Percentiles rank a stretch among this genome's conserved stretches.
Conservation (phyloP, 805 yeast genomes). For the Ogataea populi-albae region DNA sequence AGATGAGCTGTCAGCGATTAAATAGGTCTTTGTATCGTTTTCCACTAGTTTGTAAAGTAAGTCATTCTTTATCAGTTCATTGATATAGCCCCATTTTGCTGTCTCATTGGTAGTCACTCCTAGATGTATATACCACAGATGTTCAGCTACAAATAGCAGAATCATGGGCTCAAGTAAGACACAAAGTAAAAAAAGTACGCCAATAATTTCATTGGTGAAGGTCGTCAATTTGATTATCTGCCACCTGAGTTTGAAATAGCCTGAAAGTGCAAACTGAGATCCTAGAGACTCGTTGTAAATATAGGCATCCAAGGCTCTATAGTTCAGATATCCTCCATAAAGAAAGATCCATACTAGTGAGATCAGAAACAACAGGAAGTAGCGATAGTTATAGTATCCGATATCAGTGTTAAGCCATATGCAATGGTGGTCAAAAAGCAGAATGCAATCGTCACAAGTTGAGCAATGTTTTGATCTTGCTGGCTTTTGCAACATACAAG, state of each 20-base stretch:
- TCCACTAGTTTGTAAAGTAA: slow-evolving; percentile 28
- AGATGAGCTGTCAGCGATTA: not conserved
- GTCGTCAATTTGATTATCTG: slow-evolving; percentile 29
- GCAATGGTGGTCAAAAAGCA: slow-evolving; percentile 64
- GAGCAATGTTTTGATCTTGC: slow-evolving; percentile 79
- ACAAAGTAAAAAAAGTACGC: slow-evolving; percentile 41
- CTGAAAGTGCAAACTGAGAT: slow-evolving; percentile 17
- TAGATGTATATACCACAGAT: slow-evolving; percentile 45
- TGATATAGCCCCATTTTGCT: slow-evolving; percentile 52
- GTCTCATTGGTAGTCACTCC: slow-evolving; percentile 59
- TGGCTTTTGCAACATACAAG: slow-evolving; percentile 66
- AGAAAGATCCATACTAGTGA: slow-evolving; percentile 33
- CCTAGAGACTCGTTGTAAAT: slow-evolving; percentile 9
- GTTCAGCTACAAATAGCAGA: slow-evolving; percentile 38
- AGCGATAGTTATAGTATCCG: slow-evolving; percentile 50
- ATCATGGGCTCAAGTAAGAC: slow-evolving; percentile 37
- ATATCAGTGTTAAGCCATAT: slow-evolving; percentile 54
- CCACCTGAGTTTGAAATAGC: slow-evolving; percentile 21
- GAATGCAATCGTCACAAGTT: slow-evolving; percentile 61
- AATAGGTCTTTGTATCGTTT: not conserved
- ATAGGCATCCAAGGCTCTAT: slow-evolving; percentile 21
- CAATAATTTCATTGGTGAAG: slow-evolving; percentile 38
- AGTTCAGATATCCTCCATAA: slow-evolving; percentile 42
- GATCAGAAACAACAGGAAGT: slow-evolving; percentile 43
- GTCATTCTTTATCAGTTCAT: slow-evolving; percentile 33